Evolutionary conservation across 441 rosid genomes (phyloP).

Genomic region (Eutrema salsugineum): DNA sequence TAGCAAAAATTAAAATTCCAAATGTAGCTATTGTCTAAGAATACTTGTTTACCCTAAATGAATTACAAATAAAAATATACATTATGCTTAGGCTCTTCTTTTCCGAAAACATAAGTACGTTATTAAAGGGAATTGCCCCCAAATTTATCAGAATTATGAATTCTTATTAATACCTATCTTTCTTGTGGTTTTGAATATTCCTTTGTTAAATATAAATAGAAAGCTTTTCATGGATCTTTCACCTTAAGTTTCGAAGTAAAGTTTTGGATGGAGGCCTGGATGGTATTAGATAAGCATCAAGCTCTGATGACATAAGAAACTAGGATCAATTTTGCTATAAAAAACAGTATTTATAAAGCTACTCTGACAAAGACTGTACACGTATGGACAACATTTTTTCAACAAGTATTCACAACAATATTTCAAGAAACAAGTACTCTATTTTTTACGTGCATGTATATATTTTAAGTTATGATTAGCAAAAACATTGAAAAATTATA

Average conservation of each 20-base stretch:
- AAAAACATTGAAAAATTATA: not conserved
- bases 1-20: no score
- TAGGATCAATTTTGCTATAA: not conserved
- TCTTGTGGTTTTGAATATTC: not conserved
- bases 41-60: no score
- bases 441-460: not conserved
- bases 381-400: not conserved
- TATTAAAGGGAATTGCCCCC: not conserved
- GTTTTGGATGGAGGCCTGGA: not conserved
- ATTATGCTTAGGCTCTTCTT: no score
- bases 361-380: not conserved
- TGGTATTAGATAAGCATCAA: not conserved
- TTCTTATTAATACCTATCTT: not conserved
- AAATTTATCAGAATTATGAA: not conserved
- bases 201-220: not conserved
- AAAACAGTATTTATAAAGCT: not conserved
- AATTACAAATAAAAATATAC: no score
- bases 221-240: not conserved
- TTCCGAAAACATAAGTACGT: no score
- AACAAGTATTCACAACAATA: not conserved
- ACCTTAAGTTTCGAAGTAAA: not conserved
- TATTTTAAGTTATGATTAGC: not conserved
- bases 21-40: no score
- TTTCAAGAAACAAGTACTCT: not conserved
- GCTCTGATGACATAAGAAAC: constrained; percentile 4